Conservation (phyloP, 2,329 filamentous ascomycete genomes). For the Cryphonectria carpinicola region DNA sequence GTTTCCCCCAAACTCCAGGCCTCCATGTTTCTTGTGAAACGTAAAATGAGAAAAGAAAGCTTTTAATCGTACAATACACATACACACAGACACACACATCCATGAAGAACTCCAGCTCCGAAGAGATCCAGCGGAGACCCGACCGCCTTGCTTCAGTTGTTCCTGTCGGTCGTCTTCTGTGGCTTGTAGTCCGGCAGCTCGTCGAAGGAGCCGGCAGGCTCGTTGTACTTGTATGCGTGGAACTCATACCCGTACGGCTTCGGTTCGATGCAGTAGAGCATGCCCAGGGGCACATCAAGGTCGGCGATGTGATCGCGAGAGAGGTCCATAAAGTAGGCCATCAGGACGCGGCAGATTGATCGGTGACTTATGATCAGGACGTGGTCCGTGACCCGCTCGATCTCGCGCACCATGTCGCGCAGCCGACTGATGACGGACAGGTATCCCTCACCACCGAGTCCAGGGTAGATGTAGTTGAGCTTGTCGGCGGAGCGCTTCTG, state of each 20-base stretch:
- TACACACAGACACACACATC: not conserved
- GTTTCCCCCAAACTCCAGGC: not conserved
- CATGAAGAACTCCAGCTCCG: not conserved
- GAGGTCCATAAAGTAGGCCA: constrained; percentile 96
- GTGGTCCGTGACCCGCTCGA: constrained; percentile 96
- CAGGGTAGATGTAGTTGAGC: constrained; percentile 94
- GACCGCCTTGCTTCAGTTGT: constrained; percentile 31
- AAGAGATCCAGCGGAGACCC: not conserved
- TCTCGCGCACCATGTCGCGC: constrained; percentile 92
- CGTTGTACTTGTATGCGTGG: constrained; percentile 91
- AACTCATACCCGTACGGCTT: constrained; percentile 98
- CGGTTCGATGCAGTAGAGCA: constrained; percentile 92
- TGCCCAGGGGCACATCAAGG: constrained; percentile 89
- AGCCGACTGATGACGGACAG: constrained; percentile 96
- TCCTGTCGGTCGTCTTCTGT: constrained; percentile 56
- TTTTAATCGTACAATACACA: constrained; percentile 5
- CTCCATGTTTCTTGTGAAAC: not conserved
- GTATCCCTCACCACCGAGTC: constrained; percentile 93
- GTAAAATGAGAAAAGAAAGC: not conserved
- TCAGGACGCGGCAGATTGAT: constrained; percentile 86
- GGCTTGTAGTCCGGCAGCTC: constrained; percentile 84
- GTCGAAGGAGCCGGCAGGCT: constrained; percentile 77
- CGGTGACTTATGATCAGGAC: constrained; percentile 91
- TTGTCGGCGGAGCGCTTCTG: constrained; percentile 80
- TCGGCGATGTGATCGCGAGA: constrained; percentile 91